These are phyloP conservation scores for Clarireedia homoeocarpa DNA, from an alignment of 2,329 filamentous ascomycete genomes.

Conservation along the genomic window DNA sequence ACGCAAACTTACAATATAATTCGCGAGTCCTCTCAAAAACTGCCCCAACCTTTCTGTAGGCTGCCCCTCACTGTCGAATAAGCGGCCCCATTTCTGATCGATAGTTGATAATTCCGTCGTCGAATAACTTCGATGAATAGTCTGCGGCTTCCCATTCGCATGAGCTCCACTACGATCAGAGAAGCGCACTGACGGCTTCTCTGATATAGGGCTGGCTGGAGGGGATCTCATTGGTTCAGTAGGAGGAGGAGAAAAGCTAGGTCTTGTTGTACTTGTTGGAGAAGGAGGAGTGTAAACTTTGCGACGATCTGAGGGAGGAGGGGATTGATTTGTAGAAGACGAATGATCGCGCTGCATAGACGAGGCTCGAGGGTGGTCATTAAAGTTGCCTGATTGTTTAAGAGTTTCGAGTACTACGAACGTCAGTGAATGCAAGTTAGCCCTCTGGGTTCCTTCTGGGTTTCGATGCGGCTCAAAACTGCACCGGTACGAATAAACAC, in stretches of 20 bases:
- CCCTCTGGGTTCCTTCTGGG: neutral
- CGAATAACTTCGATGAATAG: constrained; percentile 20
- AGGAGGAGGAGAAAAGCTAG: constrained; percentile 27
- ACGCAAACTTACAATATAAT: constrained; percentile 55
- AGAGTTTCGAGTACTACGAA: constrained; percentile 27
- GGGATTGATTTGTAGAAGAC: constrained; percentile 35
- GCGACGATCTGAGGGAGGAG: constrained; percentile 34
- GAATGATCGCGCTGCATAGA: constrained; percentile 29
- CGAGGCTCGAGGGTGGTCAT: constrained; percentile 24
- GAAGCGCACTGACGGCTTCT: constrained; percentile 26
- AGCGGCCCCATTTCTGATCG: constrained; percentile 67
- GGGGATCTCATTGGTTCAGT: constrained; percentile 22
- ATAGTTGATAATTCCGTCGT: constrained; percentile 46
- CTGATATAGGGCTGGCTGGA: constrained; percentile 29
- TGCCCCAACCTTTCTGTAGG: constrained; percentile 62
- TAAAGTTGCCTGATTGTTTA: constrained; percentile 28
- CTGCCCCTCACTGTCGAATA: constrained; percentile 62
- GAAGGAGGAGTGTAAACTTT: constrained; percentile 48
- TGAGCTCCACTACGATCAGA: constrained; percentile 9
- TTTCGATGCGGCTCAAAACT: constrained; percentile 12
- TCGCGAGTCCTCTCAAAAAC: constrained; percentile 65
- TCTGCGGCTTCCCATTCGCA: neutral
- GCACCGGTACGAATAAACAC: constrained; percentile 9
- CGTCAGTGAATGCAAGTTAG: constrained; percentile 11
- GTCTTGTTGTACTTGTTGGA: constrained; percentile 30